Evolutionary conservation across 1,284 basidiomycete genomes (phyloP).

Genomic region (Puccinia hordei): DNA sequence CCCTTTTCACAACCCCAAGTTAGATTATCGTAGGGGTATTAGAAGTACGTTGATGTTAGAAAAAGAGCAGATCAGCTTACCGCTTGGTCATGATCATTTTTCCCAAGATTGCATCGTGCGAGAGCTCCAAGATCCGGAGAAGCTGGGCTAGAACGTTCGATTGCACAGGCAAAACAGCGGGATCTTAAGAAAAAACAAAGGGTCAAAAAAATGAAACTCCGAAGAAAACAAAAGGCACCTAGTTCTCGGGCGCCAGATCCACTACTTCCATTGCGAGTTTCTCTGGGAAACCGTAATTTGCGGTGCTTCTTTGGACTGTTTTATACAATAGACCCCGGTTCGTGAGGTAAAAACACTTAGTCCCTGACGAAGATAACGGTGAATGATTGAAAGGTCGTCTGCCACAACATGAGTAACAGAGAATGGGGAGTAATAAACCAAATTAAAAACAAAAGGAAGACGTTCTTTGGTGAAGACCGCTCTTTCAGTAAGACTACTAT

Average conservation of each 20-base stretch:
- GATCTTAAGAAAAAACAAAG: neutral
- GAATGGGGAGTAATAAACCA: no score
- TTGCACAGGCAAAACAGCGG: neutral
- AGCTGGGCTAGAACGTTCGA: constrained; percentile 14
- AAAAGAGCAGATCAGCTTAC: neutral
- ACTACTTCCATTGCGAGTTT: neutral
- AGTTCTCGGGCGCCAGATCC: constrained; percentile 35
- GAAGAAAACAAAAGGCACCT: neutral
- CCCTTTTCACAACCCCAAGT: constrained; percentile 27
- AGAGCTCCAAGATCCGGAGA: constrained; percentile 20
- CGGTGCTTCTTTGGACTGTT: constrained; percentile 6
- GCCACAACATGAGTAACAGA: no score
- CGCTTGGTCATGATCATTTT: constrained; percentile 43
- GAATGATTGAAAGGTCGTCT: neutral
- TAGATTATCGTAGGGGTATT: neutral
- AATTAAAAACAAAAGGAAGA: neutral
- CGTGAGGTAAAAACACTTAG: neutral
- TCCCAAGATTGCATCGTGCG: constrained; percentile 32
- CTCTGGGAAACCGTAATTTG: constrained; percentile 24
- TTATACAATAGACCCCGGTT: neutral
- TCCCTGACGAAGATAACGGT: neutral
- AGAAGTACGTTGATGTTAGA: neutral
- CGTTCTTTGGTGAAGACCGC: neutral
- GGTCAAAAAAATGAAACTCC: neutral
- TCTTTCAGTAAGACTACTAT: constrained; percentile 1